These are phyloP conservation scores for Pestalotiopsis sp. DNA, from an alignment of 2,329 filamentous ascomycete species.

Conservation along the genomic window DNA sequence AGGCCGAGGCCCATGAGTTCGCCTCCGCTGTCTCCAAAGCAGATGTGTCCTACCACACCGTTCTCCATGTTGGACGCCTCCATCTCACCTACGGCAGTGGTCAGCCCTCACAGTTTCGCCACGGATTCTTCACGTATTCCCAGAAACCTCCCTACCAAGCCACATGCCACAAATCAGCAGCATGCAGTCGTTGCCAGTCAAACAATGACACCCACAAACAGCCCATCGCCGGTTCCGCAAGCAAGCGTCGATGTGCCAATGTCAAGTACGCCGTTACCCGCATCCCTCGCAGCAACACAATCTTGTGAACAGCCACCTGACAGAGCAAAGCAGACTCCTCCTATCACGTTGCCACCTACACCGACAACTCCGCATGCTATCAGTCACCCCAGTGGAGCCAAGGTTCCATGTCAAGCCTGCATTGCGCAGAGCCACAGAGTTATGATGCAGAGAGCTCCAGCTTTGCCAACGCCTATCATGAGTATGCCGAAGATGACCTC, in stretches of 20 bases:
- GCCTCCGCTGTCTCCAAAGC: constrained; percentile 27
- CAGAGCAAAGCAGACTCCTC: constrained; percentile 7
- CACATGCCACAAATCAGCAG: background rate
- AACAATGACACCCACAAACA: constrained; percentile 8
- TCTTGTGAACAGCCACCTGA: constrained; percentile 8
- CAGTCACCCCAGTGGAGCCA: constrained; percentile 17
- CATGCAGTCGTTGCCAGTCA: constrained; percentile 10
- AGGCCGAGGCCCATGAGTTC: constrained; percentile 26
- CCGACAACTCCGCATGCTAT: constrained; percentile 5
- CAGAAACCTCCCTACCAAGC: background rate
- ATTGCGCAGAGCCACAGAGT: constrained; percentile 25
- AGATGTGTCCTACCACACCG: constrained; percentile 23
- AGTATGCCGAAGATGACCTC: constrained; percentile 14
- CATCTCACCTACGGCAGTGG: background rate
- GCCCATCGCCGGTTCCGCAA: constrained; percentile 2
- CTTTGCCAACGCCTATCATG: constrained; percentile 25
- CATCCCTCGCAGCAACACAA: constrained; percentile 14
- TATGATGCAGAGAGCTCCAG: constrained; percentile 25
- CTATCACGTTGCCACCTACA: background rate
- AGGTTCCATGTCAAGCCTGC: constrained; percentile 30
- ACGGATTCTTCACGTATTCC: background rate
- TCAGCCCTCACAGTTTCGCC: background rate
- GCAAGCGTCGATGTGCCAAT: background rate
- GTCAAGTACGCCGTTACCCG: constrained; percentile 22
- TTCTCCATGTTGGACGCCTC: background rate